These are phyloP conservation scores for Calcarisporium arbuscula DNA, from an alignment of 2,329 filamentous ascomycete genomes.

Conservation along the genomic window DNA sequence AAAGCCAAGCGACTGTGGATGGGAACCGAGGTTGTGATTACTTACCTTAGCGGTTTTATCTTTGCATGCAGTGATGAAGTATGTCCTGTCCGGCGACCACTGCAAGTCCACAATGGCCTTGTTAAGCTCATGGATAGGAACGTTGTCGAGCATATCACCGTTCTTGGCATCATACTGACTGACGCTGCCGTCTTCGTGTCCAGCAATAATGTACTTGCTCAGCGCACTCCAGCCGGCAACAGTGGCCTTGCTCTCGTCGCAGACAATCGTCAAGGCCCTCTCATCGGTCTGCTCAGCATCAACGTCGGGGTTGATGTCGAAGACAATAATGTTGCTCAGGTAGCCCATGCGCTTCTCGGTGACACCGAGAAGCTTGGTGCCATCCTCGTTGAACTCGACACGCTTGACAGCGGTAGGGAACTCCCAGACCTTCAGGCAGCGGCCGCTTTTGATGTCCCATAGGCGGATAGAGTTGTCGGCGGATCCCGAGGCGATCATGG, in stretches of 20 bases:
- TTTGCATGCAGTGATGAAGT: constrained; percentile 97
- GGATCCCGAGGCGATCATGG: constrained; percentile 87
- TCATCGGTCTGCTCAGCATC: constrained; percentile 80
- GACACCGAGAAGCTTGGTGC: constrained; percentile 81
- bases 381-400: constrained; percentile 95
- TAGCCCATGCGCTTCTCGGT: constrained; percentile 99
- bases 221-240: constrained; percentile 96
- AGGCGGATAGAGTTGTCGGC: constrained; percentile 97
- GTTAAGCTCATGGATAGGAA: constrained; percentile 80
- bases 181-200: constrained; percentile 92
- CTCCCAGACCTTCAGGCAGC: constrained; percentile 94
- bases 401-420: constrained; percentile 96
- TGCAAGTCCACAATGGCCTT: constrained; percentile 85
- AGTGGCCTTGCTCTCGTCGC: constrained; percentile 92
- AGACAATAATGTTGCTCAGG: constrained; percentile 86
- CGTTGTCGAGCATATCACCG: constrained; percentile 75
- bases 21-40: not conserved
- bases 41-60: constrained; percentile 90
- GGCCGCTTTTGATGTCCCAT: constrained; percentile 92
- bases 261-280: constrained; percentile 79
- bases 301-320: constrained; percentile 80
- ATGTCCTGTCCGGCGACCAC: constrained; percentile 88
- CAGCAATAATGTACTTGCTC: constrained; percentile 92
- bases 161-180: constrained; percentile 89
- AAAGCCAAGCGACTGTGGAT: not conserved